phyloP scores from a whole-genome alignment of 2,329 filamentous ascomycete genomes.

The Paecilomyces fulvus region DNA sequence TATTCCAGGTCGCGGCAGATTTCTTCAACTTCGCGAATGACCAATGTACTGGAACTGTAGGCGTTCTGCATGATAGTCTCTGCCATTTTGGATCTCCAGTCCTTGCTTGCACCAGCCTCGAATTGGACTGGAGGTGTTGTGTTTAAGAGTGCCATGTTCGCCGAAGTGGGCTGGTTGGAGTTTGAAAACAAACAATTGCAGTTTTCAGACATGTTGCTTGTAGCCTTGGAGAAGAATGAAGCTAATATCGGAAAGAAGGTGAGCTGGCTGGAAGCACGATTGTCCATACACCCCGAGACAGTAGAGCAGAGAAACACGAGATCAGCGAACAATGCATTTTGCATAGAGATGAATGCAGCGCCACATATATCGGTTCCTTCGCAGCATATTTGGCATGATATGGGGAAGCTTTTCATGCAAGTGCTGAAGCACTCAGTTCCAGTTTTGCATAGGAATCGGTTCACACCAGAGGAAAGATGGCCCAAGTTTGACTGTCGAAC shows the following conservation, averaged over 20 bases:
- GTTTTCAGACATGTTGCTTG: background rate
- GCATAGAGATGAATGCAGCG: constrained; percentile 7
- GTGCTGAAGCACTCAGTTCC: background rate
- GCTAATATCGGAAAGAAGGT: constrained; percentile 10
- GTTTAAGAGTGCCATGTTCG: background rate
- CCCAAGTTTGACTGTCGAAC: background rate
- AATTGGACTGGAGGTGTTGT: constrained; percentile 3
- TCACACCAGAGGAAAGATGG: background rate
- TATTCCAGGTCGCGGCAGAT: constrained; percentile 49
- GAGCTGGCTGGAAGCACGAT: background rate
- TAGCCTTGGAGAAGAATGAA: constrained; percentile 13
- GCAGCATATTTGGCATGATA: constrained; percentile 11
- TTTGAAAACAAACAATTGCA: background rate
- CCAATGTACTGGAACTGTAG: constrained; percentile 35
- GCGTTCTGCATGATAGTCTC: constrained; percentile 37
- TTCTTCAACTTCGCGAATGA: constrained; percentile 43
- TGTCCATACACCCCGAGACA: constrained; percentile 5
- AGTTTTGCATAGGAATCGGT: constrained; percentile 4
- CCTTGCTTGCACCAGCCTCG: constrained; percentile 18
- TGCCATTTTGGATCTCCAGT: constrained; percentile 44
- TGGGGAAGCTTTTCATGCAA: constrained; percentile 15
- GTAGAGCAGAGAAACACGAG: constrained; percentile 17
- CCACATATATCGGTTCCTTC: constrained; percentile 12
- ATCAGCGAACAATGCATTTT: constrained; percentile 19
- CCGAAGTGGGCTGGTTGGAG: background rate